phyloP scores from a whole-genome alignment of 306 rosid species.

The Trifolium dubium region DNA sequence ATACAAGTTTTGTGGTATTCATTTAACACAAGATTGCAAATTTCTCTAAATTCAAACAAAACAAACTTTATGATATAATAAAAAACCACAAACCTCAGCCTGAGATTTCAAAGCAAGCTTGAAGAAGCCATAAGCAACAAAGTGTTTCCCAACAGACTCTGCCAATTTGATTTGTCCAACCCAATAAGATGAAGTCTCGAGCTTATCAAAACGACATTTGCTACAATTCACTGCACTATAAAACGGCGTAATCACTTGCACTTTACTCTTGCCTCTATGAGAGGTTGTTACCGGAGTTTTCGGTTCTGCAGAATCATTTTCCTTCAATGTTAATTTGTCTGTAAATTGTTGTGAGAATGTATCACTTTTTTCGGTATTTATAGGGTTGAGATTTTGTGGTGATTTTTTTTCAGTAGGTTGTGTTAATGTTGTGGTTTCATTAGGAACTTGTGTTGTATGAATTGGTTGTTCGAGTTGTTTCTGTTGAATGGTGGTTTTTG shows the following conservation, averaged over 20 bases:
- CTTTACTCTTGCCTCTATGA: slow-evolving; percentile 5
- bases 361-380: slow-evolving; percentile 20
- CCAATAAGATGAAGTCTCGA: slow-evolving; percentile 42
- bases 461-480: slow-evolving; percentile 37
- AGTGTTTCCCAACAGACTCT: slow-evolving; percentile 46
- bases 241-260: slow-evolving; percentile 35
- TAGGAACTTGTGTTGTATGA: background rate
- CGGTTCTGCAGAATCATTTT: slow-evolving; percentile 29
- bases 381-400: slow-evolving; percentile 16
- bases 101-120: slow-evolving; percentile 43
- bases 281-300: slow-evolving; percentile 35
- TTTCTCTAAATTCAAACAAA: background rate
- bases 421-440: background rate
- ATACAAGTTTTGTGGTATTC: no score
- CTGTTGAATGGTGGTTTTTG: background rate
- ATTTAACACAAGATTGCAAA: background rate
- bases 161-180: slow-evolving; percentile 45
- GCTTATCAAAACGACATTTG: slow-evolving; percentile 49
- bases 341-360: background rate
- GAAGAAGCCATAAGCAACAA: slow-evolving; percentile 36
- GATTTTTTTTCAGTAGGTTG: background rate
- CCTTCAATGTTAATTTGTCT: background rate
- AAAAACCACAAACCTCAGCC: slow-evolving; percentile 36
- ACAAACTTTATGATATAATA: background rate
- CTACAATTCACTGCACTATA: slow-evolving; percentile 42